Conservation (phyloP, 768 basidiomycete genomes). For the Tylopilus intermedius region DNA sequence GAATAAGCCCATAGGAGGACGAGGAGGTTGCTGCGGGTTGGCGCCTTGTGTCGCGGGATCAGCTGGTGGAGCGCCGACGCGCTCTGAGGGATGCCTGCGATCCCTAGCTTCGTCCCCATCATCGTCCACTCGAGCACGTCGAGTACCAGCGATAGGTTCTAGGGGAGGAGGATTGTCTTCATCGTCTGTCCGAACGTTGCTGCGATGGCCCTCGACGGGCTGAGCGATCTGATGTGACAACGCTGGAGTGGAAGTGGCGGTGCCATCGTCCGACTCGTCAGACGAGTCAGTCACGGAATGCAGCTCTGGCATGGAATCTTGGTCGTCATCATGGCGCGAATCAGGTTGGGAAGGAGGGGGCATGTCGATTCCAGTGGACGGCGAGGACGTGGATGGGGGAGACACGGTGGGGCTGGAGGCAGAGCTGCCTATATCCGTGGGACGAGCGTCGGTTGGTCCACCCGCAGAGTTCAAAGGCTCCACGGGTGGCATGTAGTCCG, state of each 20-base stretch:
- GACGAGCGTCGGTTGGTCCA: background rate
- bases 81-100: constrained; percentile 61
- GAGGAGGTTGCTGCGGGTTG: constrained; percentile 19
- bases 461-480: constrained; percentile 3
- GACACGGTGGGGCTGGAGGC: background rate
- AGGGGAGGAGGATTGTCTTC: constrained; percentile 30
- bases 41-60: constrained; percentile 22
- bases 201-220: constrained; percentile 30
- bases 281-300: constrained; percentile 37
- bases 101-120: constrained; percentile 60
- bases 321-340: constrained; percentile 25
- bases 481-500: constrained; percentile 1
- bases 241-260: constrained; percentile 30
- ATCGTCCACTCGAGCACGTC: constrained; percentile 57
- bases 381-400: constrained; percentile 1
- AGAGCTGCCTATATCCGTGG: constrained; percentile 3
- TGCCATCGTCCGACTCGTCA: constrained; percentile 30
- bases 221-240: constrained; percentile 12
- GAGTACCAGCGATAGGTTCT: constrained; percentile 31
- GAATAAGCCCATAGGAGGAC: constrained; percentile 19
- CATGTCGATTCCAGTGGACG: constrained; percentile 7
- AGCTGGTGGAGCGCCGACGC: constrained; percentile 33
- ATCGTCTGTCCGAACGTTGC: constrained; percentile 27
- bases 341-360: constrained; percentile 2
- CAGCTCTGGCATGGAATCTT: constrained; percentile 41